Evolutionary conservation across 2,329 filamentous ascomycete genomes (phyloP), one percentile per base, ranked within the genome.

Genomic region (Pezicula rhizophila): DNA sequence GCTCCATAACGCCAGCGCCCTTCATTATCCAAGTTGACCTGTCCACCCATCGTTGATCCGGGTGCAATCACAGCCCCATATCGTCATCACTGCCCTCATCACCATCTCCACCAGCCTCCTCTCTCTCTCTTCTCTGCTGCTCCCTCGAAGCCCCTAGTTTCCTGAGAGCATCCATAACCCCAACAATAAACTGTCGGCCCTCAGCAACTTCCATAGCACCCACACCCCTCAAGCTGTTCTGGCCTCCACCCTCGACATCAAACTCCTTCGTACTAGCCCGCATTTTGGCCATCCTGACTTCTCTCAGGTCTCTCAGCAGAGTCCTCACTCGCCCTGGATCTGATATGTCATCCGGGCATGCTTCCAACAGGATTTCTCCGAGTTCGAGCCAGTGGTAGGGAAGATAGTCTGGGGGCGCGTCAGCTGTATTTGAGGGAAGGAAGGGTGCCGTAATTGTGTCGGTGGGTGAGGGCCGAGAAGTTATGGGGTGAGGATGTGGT

Each of bases 321-420:
- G 85, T 79, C 6, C 91, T 75, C 7, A 95, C 84, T 56, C 84
- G 80, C 56, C 90, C 84, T 2, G 87, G 77, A 0, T 85, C 74
- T 33, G 80, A 77, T 44, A 97, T 78, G 65, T 96, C 91, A 66
- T 96, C 91, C 23, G 80, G 77, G 4, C 91, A 91, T 48, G 89
- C 85, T 42, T 91, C 86, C 2, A 99, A 78, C 41, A 99, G 73
- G 64, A 95, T 82, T 68, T 96, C 90, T 15, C 87, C 85, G 8
- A 97, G 71, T 69, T 97, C 93, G 38, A 95, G 78, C 91, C 92
- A 99, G 71, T 97, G 92, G 65, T 95, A 97, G 0, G 93, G 93
- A 28, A 99, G 73, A 12, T 84, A 80, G 37, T 82, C 81, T 1
- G 82, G 70, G 8, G 84, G 81, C 1, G 85, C 80, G 42, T 80